Conservation (phyloP, 306 rosid species). For the Vigna angularis region DNA sequence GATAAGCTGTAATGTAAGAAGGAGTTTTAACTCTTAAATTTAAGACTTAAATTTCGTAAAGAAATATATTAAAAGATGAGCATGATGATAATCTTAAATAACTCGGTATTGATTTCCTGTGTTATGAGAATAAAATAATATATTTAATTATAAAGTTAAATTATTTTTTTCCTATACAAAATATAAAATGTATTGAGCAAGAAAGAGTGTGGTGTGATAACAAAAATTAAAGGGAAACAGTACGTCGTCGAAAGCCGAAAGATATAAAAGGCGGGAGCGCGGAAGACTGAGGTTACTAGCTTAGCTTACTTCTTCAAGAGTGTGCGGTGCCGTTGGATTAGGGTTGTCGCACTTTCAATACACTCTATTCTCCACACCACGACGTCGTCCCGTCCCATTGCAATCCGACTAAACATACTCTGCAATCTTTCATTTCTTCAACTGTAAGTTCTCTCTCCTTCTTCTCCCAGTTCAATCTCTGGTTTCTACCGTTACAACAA, state of each 20-base stretch:
- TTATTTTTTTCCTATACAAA: too few species aligned
- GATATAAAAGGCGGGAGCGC: slow-evolving; percentile 21
- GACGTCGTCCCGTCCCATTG: not conserved
- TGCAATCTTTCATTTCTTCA: not conserved
- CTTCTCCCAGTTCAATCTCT: not conserved
- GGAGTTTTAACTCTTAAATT: too few species aligned
- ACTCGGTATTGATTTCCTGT: too few species aligned
- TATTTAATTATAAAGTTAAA: too few species aligned
- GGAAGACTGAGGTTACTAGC: not conserved
- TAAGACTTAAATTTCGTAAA: too few species aligned
- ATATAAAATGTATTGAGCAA: too few species aligned
- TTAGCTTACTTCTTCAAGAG: not conserved
- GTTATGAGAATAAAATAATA: too few species aligned
- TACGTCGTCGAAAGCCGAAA: not conserved
- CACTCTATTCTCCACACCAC: not conserved
- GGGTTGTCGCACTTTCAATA: slow-evolving; percentile 5
- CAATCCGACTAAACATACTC: too few species aligned
- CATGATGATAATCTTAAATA: too few species aligned
- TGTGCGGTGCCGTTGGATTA: not conserved
- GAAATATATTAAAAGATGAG: too few species aligned
- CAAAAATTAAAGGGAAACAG: not conserved
- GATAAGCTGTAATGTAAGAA: too few species aligned
- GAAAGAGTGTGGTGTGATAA: too few species aligned
- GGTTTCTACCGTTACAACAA: not conserved
- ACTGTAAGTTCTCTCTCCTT: not conserved